A percentile compares a stretch with the other conserved stretches of the same genome.
Evolutionary conservation across 306 rosid species (phyloP).

Genomic region (Mimosa pudica): DNA sequence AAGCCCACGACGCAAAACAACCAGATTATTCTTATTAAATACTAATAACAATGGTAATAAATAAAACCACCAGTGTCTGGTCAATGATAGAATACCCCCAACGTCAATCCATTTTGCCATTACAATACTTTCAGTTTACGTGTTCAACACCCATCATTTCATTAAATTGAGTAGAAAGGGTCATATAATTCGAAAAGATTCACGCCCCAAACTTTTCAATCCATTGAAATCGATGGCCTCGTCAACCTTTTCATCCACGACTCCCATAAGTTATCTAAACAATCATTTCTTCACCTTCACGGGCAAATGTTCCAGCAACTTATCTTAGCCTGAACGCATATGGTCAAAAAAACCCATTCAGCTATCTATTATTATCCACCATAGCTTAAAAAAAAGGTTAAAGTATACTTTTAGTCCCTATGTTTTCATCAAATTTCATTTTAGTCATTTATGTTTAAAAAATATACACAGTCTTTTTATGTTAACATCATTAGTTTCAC

Average conservation of each 20-base stretch:
- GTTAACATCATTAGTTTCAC: too few relatives aligned
- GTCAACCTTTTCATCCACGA: not conserved
- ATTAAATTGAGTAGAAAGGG: not conserved
- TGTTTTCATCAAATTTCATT: too few relatives aligned
- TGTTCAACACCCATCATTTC: not conserved
- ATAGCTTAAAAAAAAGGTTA: too few relatives aligned
- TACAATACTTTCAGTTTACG: not conserved
- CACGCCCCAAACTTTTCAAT: not conserved
- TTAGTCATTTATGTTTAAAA: too few relatives aligned
- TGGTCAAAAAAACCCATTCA: conserved; percentile 24
- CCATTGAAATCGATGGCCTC: not conserved
- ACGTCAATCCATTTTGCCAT: not conserved
- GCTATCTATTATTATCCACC: not conserved
- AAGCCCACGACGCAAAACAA: not conserved
- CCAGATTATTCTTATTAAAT: not conserved
- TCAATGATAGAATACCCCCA: not conserved
- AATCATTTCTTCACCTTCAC: not conserved
- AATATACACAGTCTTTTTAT: too few relatives aligned
- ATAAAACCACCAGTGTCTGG: not conserved
- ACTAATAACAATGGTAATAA: not conserved
- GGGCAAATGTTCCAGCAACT: conserved; percentile 17
- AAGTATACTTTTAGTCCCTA: too few relatives aligned
- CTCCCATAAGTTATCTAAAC: not conserved
- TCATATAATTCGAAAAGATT: not conserved
- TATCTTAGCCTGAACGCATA: not conserved